phyloP scores from a whole-genome alignment of 495 filamentous ascomycete species.

The Thermothielavioides terrestris region DNA sequence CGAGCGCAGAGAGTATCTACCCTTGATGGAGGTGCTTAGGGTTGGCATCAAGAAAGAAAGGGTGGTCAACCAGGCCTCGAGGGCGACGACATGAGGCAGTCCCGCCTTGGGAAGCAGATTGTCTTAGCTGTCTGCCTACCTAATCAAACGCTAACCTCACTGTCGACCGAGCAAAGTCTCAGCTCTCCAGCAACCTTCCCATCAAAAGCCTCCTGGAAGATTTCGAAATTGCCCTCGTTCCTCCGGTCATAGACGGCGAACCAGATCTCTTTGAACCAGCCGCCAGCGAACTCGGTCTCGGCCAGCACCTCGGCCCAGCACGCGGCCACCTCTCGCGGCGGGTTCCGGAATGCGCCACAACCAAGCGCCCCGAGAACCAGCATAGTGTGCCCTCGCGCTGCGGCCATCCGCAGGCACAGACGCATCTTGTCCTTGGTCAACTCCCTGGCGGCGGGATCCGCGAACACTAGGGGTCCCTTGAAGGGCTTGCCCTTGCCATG shows the following conservation, averaged over 20 bases:
- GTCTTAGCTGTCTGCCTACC: background rate
- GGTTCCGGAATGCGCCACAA: constrained; percentile 56
- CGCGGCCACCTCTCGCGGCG: constrained; percentile 43
- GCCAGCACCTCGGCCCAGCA: constrained; percentile 50
- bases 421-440: constrained; percentile 54
- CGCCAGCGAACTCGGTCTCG: constrained; percentile 51
- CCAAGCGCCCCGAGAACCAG: constrained; percentile 58
- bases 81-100: background rate
- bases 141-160: no score
- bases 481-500: background rate
- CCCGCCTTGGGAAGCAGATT: background rate
- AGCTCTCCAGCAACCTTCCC: constrained; percentile 27
- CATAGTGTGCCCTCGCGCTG: constrained; percentile 39
- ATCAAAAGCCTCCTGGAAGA: constrained; percentile 41
- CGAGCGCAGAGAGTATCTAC: constrained; percentile 18
- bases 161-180: no score
- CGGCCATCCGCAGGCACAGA: constrained; percentile 47
- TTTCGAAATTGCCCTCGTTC: constrained; percentile 42
- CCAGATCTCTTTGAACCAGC: constrained; percentile 47
- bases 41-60: constrained; percentile 21
- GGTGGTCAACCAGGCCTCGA: background rate
- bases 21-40: constrained; percentile 21
- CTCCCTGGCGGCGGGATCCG: constrained; percentile 26
- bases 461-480: constrained; percentile 21
- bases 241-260: constrained; percentile 45